Conservation (phyloP, 2,329 filamentous ascomycete species). For the Ampelomyces quisqualis region DNA sequence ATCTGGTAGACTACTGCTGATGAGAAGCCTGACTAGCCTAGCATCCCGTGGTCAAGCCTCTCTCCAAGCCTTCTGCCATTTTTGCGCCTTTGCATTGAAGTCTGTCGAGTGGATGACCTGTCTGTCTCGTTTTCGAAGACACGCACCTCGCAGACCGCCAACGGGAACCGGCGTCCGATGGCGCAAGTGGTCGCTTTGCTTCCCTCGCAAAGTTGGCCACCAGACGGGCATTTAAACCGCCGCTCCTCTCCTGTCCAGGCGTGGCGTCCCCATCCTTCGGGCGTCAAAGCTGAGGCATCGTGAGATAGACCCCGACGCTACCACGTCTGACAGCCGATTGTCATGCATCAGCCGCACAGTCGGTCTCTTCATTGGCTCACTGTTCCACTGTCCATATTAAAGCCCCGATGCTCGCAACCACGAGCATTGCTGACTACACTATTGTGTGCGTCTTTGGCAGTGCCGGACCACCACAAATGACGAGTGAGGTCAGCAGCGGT, state of each 20-base stretch:
- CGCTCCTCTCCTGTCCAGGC: not conserved
- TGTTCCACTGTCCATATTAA: conserved; percentile 13
- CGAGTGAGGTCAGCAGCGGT: conserved; percentile 19
- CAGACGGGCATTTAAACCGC: not conserved
- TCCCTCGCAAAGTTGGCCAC: not conserved
- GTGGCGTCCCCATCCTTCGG: conserved; percentile 16
- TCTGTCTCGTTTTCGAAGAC: not conserved
- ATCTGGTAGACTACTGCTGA: no score
- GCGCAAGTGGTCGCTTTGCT: no score
- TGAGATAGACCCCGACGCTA: conserved; percentile 14
- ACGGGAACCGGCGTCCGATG: not conserved
- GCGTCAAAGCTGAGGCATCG: conserved; percentile 28
- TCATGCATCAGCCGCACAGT: conserved; percentile 13
- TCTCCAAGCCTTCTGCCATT: no score
- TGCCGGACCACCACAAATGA: conserved; percentile 14
- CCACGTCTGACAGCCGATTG: conserved; percentile 23
- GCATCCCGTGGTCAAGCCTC: no score
- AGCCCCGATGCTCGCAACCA: conserved; percentile 17
- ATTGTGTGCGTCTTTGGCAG: conserved; percentile 8
- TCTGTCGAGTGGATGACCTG: not conserved
- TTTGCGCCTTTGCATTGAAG: no score
- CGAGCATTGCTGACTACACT: conserved; percentile 29
- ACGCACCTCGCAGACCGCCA: not conserved
- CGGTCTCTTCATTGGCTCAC: conserved; percentile 25
- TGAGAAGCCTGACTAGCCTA: no score